These are phyloP conservation scores for Fusarium subtropicale DNA, from an alignment of 2,329 filamentous ascomycete genomes.

Conservation along the genomic window DNA sequence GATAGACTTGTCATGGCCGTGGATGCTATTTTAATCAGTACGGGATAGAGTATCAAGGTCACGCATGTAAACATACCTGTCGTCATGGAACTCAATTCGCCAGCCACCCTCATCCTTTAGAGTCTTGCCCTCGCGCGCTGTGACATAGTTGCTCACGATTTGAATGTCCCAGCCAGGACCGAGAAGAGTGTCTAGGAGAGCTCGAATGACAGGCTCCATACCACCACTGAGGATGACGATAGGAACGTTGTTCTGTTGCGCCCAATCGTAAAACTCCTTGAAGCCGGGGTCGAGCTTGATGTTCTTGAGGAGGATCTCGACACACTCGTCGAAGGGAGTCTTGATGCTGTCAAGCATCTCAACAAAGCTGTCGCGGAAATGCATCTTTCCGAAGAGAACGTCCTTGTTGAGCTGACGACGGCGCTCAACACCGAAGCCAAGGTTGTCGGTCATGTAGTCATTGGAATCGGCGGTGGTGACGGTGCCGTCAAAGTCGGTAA, in stretches of 20 bases:
- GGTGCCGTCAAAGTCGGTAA: constrained; percentile 98
- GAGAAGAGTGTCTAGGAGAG: constrained; percentile 81
- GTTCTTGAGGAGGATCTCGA: constrained; percentile 80
- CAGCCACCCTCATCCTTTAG: constrained; percentile 87
- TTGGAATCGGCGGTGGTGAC: constrained; percentile 80
- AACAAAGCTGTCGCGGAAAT: constrained; percentile 88
- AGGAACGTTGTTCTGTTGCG: constrained; percentile 83
- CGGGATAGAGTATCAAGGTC: background rate
- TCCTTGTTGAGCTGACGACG: constrained; percentile 80
- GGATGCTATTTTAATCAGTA: constrained; percentile 64
- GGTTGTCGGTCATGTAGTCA: constrained; percentile 85
- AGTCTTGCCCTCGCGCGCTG: constrained; percentile 70
- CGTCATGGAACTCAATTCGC: constrained; percentile 90
- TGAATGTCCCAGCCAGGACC: constrained; percentile 84
- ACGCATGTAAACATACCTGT: constrained; percentile 64
- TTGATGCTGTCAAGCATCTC: constrained; percentile 92
- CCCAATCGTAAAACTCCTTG: constrained; percentile 87
- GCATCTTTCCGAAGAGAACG: constrained; percentile 75
- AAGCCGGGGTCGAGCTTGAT: constrained; percentile 92
- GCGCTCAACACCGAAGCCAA: constrained; percentile 81
- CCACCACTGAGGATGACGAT: constrained; percentile 92
- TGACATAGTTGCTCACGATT: constrained; percentile 90
- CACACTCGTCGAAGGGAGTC: constrained; percentile 83
- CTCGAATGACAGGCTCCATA: constrained; percentile 92
- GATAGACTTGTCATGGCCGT: constrained; percentile 97